Evolutionary conservation across 2,329 filamentous ascomycete genomes (phyloP).

Genomic region (Alternaria ethzedia): DNA sequence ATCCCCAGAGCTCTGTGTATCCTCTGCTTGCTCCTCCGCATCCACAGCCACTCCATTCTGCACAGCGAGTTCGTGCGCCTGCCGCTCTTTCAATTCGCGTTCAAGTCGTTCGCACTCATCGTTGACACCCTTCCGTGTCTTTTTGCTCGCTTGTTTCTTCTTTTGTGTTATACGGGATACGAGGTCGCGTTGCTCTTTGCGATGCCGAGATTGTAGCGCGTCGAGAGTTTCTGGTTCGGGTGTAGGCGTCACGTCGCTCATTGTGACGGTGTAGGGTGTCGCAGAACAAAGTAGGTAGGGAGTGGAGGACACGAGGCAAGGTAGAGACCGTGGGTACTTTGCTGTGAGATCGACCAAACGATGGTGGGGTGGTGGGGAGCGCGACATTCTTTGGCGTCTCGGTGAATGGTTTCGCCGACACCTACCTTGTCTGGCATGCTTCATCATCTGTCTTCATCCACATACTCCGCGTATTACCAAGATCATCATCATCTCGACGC

Average conservation of each 20-base stretch:
- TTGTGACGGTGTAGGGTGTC: neutral
- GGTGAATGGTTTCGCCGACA: slow-evolving; percentile 7
- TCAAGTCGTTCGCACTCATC: slow-evolving; percentile 68
- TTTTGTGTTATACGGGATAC: slow-evolving; percentile 87
- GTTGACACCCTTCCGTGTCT: slow-evolving; percentile 66
- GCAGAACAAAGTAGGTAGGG: neutral
- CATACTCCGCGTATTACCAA: neutral
- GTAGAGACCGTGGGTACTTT: slow-evolving; percentile 11
- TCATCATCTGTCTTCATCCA: neutral
- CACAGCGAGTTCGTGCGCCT: slow-evolving; percentile 58
- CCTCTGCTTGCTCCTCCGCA: slow-evolving; percentile 11
- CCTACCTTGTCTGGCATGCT: neutral
- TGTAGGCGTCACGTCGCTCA: slow-evolving; percentile 12
- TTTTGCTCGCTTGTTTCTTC: slow-evolving; percentile 95
- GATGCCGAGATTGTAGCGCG: slow-evolving; percentile 77
- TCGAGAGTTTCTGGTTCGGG: slow-evolving; percentile 63
- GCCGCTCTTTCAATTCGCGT: slow-evolving; percentile 61
- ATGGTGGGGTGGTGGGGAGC: slow-evolving; percentile 15
- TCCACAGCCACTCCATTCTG: slow-evolving; percentile 39
- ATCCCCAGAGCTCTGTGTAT: neutral
- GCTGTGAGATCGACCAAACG: neutral
- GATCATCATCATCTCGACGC: accelerated
- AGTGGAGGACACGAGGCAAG: neutral
- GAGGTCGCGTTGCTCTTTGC: slow-evolving; percentile 87
- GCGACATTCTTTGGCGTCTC: slow-evolving; percentile 6